phyloP scores from a whole-genome alignment of 2,329 filamentous ascomycete species.

The Ramularia endophylla region DNA sequence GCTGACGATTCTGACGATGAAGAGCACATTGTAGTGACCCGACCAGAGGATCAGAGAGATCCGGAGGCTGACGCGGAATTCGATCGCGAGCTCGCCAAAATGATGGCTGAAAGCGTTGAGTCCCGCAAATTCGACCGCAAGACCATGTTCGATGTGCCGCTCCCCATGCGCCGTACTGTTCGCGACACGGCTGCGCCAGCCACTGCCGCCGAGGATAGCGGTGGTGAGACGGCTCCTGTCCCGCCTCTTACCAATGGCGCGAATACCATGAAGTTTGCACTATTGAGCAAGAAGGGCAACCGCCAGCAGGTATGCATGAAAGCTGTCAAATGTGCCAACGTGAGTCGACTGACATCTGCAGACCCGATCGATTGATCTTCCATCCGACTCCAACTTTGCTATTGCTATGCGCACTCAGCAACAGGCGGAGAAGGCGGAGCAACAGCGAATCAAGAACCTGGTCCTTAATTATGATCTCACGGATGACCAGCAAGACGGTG shows the following conservation, averaged over 20 bases:
- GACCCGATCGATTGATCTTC: conserved; percentile 86
- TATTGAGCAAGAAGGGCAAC: conserved; percentile 94
- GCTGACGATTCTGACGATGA: conserved; percentile 56
- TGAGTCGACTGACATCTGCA: conserved; percentile 36
- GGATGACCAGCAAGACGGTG: conserved; percentile 73
- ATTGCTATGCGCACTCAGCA: conserved; percentile 95
- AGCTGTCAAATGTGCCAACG: not conserved
- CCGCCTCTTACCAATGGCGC: conserved; percentile 30
- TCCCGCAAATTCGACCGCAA: conserved; percentile 95
- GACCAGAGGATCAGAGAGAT: conserved; percentile 83
- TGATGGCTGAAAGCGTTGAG: conserved; percentile 97
- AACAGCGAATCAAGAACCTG: conserved; percentile 96
- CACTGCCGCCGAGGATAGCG: conserved; percentile 36
- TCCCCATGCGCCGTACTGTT: conserved; percentile 71
- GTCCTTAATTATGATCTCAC: conserved; percentile 94
- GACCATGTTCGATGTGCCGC: conserved; percentile 87
- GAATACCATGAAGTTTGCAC: conserved; percentile 89
- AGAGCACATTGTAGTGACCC: conserved; percentile 85
- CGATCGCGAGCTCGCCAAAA: conserved; percentile 93
- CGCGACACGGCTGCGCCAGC: conserved; percentile 49
- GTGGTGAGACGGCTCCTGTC: conserved; percentile 31
- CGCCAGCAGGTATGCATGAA: conserved; percentile 68
- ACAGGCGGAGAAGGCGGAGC: conserved; percentile 89
- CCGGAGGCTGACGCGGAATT: conserved; percentile 96
- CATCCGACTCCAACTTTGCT: conserved; percentile 87